These are phyloP conservation scores for Eremochloa ophiuroides DNA, from an alignment of 176 grass and related monocot genomes.

Conservation along the genomic window DNA sequence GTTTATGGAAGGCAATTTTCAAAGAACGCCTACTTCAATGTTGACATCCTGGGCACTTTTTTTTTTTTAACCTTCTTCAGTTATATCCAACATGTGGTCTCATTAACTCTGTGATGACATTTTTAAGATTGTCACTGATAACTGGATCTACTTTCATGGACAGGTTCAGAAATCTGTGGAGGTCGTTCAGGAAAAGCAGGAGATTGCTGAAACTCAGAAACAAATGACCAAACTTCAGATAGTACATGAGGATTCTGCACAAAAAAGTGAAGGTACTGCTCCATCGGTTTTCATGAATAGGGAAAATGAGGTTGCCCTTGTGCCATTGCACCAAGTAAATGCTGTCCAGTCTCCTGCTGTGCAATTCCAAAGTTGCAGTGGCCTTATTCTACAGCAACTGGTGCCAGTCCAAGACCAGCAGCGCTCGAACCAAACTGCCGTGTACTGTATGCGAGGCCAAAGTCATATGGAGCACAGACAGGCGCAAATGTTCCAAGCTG, in stretches of 20 bases:
- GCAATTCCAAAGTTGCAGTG: constrained; percentile 52
- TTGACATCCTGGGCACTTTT: not conserved
- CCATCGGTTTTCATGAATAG: constrained; percentile 44
- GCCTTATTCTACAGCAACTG: constrained; percentile 48
- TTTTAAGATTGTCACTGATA: not conserved
- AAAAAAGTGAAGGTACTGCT: constrained; percentile 54
- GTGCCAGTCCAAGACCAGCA: constrained; percentile 41
- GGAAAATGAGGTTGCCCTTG: constrained; percentile 67
- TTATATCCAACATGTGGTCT: not conserved
- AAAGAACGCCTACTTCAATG: not conserved
- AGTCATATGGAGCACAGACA: constrained; percentile 32
- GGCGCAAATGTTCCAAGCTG: constrained; percentile 36
- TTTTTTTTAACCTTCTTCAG: not conserved
- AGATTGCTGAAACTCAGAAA: constrained; percentile 67
- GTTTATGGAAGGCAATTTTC: not conserved
- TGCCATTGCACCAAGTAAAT: constrained; percentile 55
- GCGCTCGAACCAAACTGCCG: constrained; percentile 29
- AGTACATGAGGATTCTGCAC: constrained; percentile 50
- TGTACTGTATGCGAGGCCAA: constrained; percentile 48
- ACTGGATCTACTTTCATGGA: constrained; percentile 3
- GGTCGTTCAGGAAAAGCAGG: constrained; percentile 82
- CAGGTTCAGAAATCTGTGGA: constrained; percentile 87
- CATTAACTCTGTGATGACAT: not conserved
- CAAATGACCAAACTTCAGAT: constrained; percentile 78
- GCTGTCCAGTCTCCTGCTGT: constrained; percentile 39